Evolutionary conservation across 345 rosid species (phyloP).

Genomic region (Populus pruinosa): DNA sequence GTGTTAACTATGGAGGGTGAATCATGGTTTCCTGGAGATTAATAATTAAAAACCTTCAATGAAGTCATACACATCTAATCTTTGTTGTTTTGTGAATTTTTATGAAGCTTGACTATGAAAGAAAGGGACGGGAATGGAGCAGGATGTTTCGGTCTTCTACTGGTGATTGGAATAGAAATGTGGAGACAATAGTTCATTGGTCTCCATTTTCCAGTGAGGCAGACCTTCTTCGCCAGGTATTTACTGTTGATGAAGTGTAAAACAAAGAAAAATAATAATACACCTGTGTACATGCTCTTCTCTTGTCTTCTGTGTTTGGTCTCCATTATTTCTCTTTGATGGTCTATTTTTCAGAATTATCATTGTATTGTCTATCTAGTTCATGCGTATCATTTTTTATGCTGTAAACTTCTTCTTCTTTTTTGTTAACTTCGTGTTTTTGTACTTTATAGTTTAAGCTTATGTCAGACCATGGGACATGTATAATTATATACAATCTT

Average conservation of each 20-base stretch:
- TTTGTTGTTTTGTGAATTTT: constrained; percentile 14
- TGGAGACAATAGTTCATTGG: constrained; percentile 70
- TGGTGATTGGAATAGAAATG: constrained; percentile 63
- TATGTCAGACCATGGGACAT: constrained; percentile 79
- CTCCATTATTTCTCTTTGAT: not conserved
- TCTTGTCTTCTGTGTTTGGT: not conserved
- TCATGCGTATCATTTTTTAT: not conserved
- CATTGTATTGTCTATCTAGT: not conserved
- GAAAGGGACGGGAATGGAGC: constrained; percentile 54
- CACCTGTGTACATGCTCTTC: not conserved
- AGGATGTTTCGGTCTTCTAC: constrained; percentile 47
- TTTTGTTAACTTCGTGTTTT: constrained; percentile 7
- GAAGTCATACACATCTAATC: not conserved
- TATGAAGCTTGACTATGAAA: constrained; percentile 75
- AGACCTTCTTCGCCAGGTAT: constrained; percentile 78
- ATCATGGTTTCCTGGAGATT: constrained; percentile 1
- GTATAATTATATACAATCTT: constrained; percentile 77
- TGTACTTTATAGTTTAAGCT: constrained; percentile 52
- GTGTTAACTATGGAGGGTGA: constrained; percentile 3
- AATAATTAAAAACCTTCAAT: not conserved
- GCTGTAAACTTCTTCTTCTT: not conserved
- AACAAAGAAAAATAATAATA: not conserved
- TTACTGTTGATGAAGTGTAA: constrained; percentile 1
- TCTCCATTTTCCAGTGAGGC: constrained; percentile 77
- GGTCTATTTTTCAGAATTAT: not conserved